Percentiles rank a stretch among this genome's conserved stretches.
These are phyloP conservation scores for Candida krabiensis DNA, from an alignment of 805 yeast genomes.

Conservation along the genomic window DNA sequence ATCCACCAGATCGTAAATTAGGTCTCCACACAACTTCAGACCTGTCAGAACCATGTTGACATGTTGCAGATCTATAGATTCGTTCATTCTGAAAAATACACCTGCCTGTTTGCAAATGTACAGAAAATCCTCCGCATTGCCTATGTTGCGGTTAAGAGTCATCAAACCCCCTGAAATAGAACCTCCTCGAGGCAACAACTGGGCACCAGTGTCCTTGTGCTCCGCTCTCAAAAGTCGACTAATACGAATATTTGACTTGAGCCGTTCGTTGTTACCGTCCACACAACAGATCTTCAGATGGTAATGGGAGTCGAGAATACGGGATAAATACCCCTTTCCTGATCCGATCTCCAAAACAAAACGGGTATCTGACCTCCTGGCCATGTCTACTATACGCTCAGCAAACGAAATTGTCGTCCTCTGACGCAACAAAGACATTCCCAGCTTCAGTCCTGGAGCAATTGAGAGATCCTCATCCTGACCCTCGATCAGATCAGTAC, in stretches of 20 bases:
- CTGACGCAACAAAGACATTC: constrained; percentile 15
- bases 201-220: constrained; percentile 4
- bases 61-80: not conserved
- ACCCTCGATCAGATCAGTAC: too few species aligned
- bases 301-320: constrained; percentile 23
- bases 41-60: constrained; percentile 17
- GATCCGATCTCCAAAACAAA: constrained; percentile 30
- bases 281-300: constrained; percentile 21
- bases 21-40: constrained; percentile 29
- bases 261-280: constrained; percentile 22
- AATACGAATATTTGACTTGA: constrained; percentile 21
- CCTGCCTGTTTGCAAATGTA: constrained; percentile 5
- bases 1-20: constrained; percentile 19
- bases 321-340: constrained; percentile 32
- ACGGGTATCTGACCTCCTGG: not conserved
- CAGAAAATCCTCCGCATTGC: constrained; percentile 8
- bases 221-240: constrained; percentile 21
- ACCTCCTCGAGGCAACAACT: constrained; percentile 1
- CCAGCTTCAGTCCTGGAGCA: constrained; percentile 10
- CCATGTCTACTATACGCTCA: constrained; percentile 1
- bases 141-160: constrained; percentile 5
- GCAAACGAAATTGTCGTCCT: constrained; percentile 18
- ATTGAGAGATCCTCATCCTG: too few species aligned
- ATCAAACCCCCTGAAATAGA: constrained; percentile 13
- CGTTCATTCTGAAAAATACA: constrained; percentile 11